Conservation (phyloP, 768 basidiomycete species). For the Dioszegia crocea region DNA sequence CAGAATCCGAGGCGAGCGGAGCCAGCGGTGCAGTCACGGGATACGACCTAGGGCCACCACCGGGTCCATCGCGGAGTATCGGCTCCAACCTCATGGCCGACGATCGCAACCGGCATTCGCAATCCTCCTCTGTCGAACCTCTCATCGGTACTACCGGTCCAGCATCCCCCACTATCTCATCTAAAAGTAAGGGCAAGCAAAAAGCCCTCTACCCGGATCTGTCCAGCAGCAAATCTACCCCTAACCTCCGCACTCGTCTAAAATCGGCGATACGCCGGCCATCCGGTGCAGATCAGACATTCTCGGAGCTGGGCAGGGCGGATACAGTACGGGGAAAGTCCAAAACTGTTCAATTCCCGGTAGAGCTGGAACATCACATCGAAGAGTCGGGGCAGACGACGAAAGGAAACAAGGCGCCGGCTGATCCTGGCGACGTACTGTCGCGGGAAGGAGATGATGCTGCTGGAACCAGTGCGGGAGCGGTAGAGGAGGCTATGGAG, state of each 20-base stretch:
- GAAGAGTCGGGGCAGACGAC: not conserved
- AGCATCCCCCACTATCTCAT: not conserved
- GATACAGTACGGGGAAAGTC: slow-evolving; percentile 4
- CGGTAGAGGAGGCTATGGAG: slow-evolving; percentile 49
- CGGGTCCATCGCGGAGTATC: not conserved
- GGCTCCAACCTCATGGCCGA: not conserved
- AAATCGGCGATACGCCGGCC: slow-evolving; percentile 29
- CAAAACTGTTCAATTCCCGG: slow-evolving; percentile 43
- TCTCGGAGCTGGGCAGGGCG: not conserved
- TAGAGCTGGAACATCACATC: slow-evolving; percentile 14
- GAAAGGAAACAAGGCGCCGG: slow-evolving; percentile 51
- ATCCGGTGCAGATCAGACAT: not conserved
- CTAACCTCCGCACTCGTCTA: slow-evolving; percentile 17
- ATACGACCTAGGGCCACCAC: not conserved
- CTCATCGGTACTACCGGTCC: slow-evolving; percentile 2
- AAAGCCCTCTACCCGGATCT: not conserved
- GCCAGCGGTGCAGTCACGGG: not conserved
- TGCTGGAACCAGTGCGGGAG: slow-evolving; percentile 64
- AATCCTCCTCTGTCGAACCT: slow-evolving; percentile 26
- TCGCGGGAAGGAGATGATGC: slow-evolving; percentile 59
- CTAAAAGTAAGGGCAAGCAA: slow-evolving; percentile 1
- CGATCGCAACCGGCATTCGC: slow-evolving; percentile 8
- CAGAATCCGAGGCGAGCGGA: not conserved
- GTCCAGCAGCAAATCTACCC: not conserved
- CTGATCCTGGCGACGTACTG: slow-evolving; percentile 64